Base-by-base conservation (phyloP, 2,329 filamentous ascomycete genomes). In the Trichophyton rubrum region DNA sequence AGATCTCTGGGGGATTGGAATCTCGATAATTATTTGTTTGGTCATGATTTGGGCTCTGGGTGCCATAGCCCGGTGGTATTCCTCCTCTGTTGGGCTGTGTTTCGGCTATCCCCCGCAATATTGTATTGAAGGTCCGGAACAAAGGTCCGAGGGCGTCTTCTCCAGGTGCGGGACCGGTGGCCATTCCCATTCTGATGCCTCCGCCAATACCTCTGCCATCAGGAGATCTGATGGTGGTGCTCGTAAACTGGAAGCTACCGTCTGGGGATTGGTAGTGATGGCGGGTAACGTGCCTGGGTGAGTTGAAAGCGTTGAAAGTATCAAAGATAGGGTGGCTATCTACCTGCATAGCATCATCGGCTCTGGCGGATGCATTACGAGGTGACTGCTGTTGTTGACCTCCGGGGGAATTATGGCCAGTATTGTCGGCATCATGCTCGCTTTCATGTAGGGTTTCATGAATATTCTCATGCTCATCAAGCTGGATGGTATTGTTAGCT, bases 181-280 rank as follows among this genome's bases (percentile, higher is more conserved):
- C 62, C 51, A 55, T 35, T 15, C 27, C 51, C 51, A 55, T 7
- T 20, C 51, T 33, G 27, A 55, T 35, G 11, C 51, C 49, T 35
- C 49, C 49, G 17, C 45, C 45, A 24, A 22, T 13, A 5, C 45
- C 45, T 20, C 51, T 17, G 30, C 51, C n/a, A 20, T 30, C 8
- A 5, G 68, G 65, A 17, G 66, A 64, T 22, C 61, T 59, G 55
- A 62, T 66, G 0, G 71, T 73, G 15, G 73, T 71, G 40, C 67
- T 72, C 11, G 69, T 72, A 55, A 73, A 74, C 9, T 69, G 69
- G 58, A 79, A 74, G 17, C 75, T 74, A 27, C 79, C 74, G 63
- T 77, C 73, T 57, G 73, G 74, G 5, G 79, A 80, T 43, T 78
- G 68, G 47, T 73, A 75, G 20, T 74, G 72, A 27, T 68, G 74